Conservation (phyloP, 257 asterid genomes). For the Paraleonurus japonicus region DNA sequence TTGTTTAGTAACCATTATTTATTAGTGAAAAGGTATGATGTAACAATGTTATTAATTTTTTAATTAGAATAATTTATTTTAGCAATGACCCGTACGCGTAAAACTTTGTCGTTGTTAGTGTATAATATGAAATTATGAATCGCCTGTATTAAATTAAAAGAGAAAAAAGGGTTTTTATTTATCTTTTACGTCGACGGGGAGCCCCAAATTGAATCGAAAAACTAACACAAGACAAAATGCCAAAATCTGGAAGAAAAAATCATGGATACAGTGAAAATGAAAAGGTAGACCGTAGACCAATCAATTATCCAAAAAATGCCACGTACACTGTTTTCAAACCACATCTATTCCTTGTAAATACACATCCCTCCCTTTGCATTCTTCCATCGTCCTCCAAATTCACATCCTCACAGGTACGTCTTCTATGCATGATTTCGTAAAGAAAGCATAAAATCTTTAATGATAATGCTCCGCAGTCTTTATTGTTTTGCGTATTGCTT, state of each 20-base stretch:
- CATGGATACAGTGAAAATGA: neutral
- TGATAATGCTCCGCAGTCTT: neutral
- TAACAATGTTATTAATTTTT: too few relatives aligned
- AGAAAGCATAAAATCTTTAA: neutral
- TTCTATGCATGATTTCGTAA: neutral
- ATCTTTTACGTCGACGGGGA: neutral
- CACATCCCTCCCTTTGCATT: slow-evolving; percentile 8
- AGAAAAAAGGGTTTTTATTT: neutral
- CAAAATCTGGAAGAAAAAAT: slow-evolving; percentile 16
- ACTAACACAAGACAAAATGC: neutral
- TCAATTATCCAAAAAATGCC: slow-evolving; percentile 42
- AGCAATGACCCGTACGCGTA: too few relatives aligned
- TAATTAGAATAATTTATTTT: too few relatives aligned
- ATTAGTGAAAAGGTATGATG: too few relatives aligned
- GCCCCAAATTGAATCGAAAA: slow-evolving; percentile 18
- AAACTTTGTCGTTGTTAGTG: too few relatives aligned
- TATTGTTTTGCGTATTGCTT: neutral
- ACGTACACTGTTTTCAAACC: slow-evolving; percentile 55
- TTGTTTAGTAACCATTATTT: too few relatives aligned
- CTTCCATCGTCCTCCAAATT: slow-evolving; percentile 3
- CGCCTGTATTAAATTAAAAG: neutral
- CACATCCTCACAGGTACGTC: slow-evolving; percentile 32
- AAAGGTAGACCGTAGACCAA: slow-evolving; percentile 31
- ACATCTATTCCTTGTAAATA: slow-evolving; percentile 58
- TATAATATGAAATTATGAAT: too few relatives aligned